Percentiles rank a stretch among this genome's conserved stretches.
These are phyloP conservation scores for Fonsecaea pugnacius DNA, from an alignment of 2,329 filamentous ascomycete genomes.

Conservation along the genomic window DNA sequence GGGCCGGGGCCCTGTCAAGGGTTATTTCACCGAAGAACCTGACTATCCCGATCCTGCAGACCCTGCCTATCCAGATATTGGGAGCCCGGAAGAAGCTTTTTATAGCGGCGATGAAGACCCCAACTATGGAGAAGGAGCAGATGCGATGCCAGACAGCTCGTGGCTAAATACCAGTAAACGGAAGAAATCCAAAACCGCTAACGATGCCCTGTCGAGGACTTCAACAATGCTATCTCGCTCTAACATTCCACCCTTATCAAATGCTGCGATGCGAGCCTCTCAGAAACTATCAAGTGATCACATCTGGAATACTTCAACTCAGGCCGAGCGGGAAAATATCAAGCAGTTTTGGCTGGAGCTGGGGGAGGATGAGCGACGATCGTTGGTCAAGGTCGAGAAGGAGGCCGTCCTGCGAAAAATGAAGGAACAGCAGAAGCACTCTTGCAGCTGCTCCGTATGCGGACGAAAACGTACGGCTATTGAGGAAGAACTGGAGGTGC, in stretches of 20 bases:
- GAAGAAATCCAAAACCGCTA: conserved; percentile 40
- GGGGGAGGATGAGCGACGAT: conserved; percentile 91
- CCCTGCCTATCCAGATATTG: conserved; percentile 47
- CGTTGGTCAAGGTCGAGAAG: conserved; percentile 96
- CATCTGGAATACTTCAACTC: conserved; percentile 96
- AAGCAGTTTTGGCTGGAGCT: conserved; percentile 97
- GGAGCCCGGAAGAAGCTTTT: conserved; percentile 59
- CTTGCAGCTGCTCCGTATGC: conserved; percentile 96
- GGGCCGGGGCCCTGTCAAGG: conserved; percentile 37
- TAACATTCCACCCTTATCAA: conserved; percentile 50
- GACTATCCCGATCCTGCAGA: conserved; percentile 42
- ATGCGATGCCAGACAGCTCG: conserved; percentile 37
- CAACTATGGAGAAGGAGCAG: conserved; percentile 42
- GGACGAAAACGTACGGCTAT: conserved; percentile 95
- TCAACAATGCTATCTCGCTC: conserved; percentile 46
- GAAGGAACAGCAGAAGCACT: conserved; percentile 99
- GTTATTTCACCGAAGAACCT: conserved; percentile 39
- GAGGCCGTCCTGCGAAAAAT: conserved; percentile 98
- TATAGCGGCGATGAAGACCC: conserved; percentile 60
- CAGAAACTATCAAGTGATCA: conserved; percentile 70
- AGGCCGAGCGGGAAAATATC: conserved; percentile 94
- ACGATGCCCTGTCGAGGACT: conserved; percentile 28
- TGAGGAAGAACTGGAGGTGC: conserved; percentile 93
- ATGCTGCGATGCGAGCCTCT: conserved; percentile 48
- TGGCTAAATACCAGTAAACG: conserved; percentile 38